Evolutionary conservation across 352 stramenopile species (phyloP).

Genomic region (Peronospora belbahrii): DNA sequence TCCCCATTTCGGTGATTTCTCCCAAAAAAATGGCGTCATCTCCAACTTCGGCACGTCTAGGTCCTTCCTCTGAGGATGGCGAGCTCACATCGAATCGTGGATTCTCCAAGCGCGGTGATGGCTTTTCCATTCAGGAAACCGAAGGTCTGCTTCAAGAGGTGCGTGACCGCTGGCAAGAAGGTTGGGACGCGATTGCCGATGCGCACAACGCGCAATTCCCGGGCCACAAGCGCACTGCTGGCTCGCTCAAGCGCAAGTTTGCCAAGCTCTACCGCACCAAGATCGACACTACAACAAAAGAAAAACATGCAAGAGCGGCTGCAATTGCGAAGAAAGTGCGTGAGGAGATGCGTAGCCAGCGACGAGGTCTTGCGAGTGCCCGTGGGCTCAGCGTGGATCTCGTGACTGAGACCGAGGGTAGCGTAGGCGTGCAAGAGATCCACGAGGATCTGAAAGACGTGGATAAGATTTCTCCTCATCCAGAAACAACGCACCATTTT

Average conservation of each 20-base stretch:
- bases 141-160: slow-evolving; percentile 23
- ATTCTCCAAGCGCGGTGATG: slow-evolving; percentile 24
- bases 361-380: slow-evolving; percentile 6
- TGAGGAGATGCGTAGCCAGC: slow-evolving; percentile 29
- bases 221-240: slow-evolving; percentile 23
- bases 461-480: slow-evolving; percentile 16
- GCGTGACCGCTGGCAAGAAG: slow-evolving; percentile 25
- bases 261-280: slow-evolving; percentile 30
- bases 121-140: slow-evolving; percentile 27
- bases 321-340: slow-evolving; percentile 26
- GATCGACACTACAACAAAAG: slow-evolving; percentile 12
- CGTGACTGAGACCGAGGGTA: slow-evolving; percentile 1
- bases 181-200: slow-evolving; percentile 27
- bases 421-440: slow-evolving; percentile 8
- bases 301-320: slow-evolving; percentile 20
- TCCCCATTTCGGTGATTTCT: slow-evolving; percentile 14
- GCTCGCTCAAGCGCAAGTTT: slow-evolving; percentile 35
- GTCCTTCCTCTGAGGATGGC: slow-evolving; percentile 5
- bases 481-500: slow-evolving; percentile 1
- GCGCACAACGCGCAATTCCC: slow-evolving; percentile 31
- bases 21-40: slow-evolving; percentile 27
- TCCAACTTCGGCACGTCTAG: slow-evolving; percentile 5
- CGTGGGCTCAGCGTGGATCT: slow-evolving; percentile 14
- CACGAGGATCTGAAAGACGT: slow-evolving; percentile 19
- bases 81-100: slow-evolving; percentile 5